A percentile compares a stretch with the other conserved stretches of the same genome.
These are phyloP conservation scores for Podaxis sp. DNA, from an alignment of 768 basidiomycete species.

Conservation along the genomic window DNA sequence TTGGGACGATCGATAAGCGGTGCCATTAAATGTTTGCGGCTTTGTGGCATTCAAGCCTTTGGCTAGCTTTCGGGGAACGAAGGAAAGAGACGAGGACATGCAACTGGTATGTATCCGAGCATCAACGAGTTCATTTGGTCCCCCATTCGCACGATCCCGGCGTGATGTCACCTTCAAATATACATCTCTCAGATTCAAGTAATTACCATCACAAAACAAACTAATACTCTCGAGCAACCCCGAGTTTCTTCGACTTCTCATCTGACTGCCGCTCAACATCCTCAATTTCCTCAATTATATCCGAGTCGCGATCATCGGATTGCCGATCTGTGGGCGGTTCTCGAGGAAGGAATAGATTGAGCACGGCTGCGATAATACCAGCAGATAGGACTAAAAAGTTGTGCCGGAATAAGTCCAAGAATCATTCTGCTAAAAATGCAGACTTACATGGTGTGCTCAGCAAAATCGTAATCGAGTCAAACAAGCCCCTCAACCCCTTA, in stretches of 20 bases:
- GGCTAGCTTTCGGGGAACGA: constrained; percentile 27
- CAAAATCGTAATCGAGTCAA: constrained; percentile 78
- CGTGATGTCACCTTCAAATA: neutral
- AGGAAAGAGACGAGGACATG: constrained; percentile 25
- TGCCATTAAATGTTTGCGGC: constrained; percentile 10
- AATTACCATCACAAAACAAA: constrained; percentile 2
- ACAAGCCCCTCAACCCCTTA: constrained; percentile 62
- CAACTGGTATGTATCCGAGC: neutral
- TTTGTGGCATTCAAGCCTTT: constrained; percentile 19
- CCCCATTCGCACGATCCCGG: neutral
- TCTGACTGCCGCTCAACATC: constrained; percentile 6
- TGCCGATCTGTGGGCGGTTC: constrained; percentile 16
- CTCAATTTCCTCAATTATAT: neutral
- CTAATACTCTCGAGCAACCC: neutral
- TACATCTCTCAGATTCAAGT: neutral
- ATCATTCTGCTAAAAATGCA: neutral
- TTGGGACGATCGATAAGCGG: constrained; percentile 2
- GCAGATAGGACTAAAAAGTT: constrained; percentile 48
- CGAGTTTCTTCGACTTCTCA: neutral
- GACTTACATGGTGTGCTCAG: constrained; percentile 78
- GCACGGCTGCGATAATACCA: constrained; percentile 55
- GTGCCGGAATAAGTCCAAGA: neutral
- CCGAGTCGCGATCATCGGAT: constrained; percentile 22
- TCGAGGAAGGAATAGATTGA: constrained; percentile 56
- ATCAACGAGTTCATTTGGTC: neutral